Conservation (phyloP, 202 grass and related monocot species). For the Musa balbisiana region DNA sequence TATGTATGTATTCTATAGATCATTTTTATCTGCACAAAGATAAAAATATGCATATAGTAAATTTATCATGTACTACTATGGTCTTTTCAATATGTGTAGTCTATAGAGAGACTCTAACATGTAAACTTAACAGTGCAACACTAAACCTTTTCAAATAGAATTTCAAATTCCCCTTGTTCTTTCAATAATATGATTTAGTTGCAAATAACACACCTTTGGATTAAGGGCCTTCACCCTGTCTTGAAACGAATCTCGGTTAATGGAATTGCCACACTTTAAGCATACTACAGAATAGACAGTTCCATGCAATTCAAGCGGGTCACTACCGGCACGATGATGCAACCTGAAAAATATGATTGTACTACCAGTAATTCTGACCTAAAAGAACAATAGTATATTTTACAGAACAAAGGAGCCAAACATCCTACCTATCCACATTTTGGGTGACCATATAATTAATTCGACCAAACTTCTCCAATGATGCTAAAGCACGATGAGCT, state of each 20-base stretch:
- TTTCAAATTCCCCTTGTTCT: not conserved
- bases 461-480: constrained; percentile 68
- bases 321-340: constrained; percentile 80
- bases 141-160: not conserved
- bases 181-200: constrained; percentile 10
- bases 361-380: constrained; percentile 14
- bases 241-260: constrained; percentile 69
- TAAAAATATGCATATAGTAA: no score
- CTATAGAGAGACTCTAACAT: no score
- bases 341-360: constrained; percentile 42
- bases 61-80: no score
- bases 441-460: constrained; percentile 79
- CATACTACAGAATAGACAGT: constrained; percentile 73
- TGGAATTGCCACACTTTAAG: constrained; percentile 56
- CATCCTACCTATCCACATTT: constrained; percentile 87
- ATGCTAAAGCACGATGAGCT: constrained; percentile 71
- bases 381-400: not conserved
- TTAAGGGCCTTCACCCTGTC: constrained; percentile 71
- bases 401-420: not conserved
- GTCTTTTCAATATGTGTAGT: no score
- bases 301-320: constrained; percentile 85
- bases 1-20: no score
- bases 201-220: constrained; percentile 61
- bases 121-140: no score
- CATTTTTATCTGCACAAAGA: no score